Percentiles rank a stretch among this genome's conserved stretches.
Evolutionary conservation across 2,329 filamentous ascomycete genomes (phyloP).

Genomic region (Conoideocrella luteorostrata): DNA sequence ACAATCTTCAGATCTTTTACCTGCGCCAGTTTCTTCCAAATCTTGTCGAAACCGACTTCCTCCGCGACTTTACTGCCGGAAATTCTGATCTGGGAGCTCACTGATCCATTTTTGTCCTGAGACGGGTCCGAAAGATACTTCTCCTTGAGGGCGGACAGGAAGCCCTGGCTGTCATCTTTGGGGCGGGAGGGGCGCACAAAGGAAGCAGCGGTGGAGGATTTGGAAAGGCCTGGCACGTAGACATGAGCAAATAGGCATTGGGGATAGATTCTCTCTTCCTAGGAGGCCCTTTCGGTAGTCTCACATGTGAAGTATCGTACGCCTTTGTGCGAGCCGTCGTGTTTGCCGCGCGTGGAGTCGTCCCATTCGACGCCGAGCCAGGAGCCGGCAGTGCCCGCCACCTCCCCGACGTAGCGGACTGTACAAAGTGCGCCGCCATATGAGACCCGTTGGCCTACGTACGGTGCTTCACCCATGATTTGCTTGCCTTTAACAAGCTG

Average conservation of each 20-base stretch:
- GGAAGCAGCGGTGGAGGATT: slow-evolving; percentile 66
- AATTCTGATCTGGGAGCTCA: slow-evolving; percentile 50
- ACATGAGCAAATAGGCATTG: neutral
- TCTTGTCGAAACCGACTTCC: slow-evolving; percentile 93
- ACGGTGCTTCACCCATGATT: slow-evolving; percentile 32
- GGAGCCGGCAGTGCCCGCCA: slow-evolving; percentile 66
- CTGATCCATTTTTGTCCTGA: slow-evolving; percentile 28
- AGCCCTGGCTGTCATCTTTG: slow-evolving; percentile 61
- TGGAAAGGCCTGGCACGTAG: slow-evolving; percentile 45
- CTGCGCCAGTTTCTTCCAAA: slow-evolving; percentile 70
- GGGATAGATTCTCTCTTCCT: too few relatives aligned
- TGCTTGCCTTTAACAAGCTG: too few relatives aligned
- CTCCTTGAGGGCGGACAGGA: slow-evolving; percentile 69
- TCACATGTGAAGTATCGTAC: slow-evolving; percentile 78
- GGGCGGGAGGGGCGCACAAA: slow-evolving; percentile 76
- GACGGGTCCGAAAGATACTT: slow-evolving; percentile 69
- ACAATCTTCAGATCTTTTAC: slow-evolving; percentile 73
- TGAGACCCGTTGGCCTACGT: slow-evolving; percentile 70
- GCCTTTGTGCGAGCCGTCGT: slow-evolving; percentile 77
- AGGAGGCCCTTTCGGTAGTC: too few relatives aligned
- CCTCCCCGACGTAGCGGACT: slow-evolving; percentile 71
- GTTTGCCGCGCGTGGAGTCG: slow-evolving; percentile 77
- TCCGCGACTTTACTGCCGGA: slow-evolving; percentile 75
- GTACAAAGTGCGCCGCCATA: slow-evolving; percentile 76
- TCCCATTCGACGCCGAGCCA: slow-evolving; percentile 99